phyloP scores from a whole-genome alignment of 2,329 filamentous ascomycete genomes.

The Cladorrhinum sp. region DNA sequence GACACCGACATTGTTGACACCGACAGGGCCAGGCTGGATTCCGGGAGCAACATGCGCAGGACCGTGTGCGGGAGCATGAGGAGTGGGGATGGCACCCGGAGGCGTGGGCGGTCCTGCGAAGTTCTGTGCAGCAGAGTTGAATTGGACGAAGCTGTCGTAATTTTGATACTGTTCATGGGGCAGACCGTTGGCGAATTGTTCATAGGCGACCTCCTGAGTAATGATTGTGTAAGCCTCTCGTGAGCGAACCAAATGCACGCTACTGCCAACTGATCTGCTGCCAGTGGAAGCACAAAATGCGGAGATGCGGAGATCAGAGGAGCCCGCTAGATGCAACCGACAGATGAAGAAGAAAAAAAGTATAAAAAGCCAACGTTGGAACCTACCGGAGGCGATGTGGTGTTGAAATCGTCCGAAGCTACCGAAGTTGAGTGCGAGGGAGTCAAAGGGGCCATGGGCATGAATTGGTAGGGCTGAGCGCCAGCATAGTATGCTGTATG shows the following conservation, averaged over 20 bases:
- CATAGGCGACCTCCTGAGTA: conserved; percentile 49
- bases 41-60: conserved; percentile 21
- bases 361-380: conserved; percentile 12
- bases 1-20: background rate
- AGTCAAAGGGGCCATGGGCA: conserved; percentile 52
- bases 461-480: conserved; percentile 52
- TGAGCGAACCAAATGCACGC: conserved; percentile 26
- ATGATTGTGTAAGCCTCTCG: conserved; percentile 33
- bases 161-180: conserved; percentile 47
- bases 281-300: conserved; percentile 20
- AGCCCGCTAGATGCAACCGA: background rate
- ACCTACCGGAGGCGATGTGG: conserved; percentile 54
- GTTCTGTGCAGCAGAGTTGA: conserved; percentile 36
- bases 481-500: conserved; percentile 48
- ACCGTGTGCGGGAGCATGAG: conserved; percentile 19
- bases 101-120: conserved; percentile 52
- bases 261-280: conserved; percentile 24
- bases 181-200: conserved; percentile 38
- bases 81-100: conserved; percentile 39
- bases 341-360: background rate
- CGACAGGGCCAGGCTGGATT: background rate
- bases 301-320: conserved; percentile 18
- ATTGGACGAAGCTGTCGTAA: conserved; percentile 43
- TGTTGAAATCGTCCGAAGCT: conserved; percentile 53
- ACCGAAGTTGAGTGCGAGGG: conserved; percentile 55